phyloP scores from a whole-genome alignment of 441 rosid species.

The Arabidopsis lyrata region DNA sequence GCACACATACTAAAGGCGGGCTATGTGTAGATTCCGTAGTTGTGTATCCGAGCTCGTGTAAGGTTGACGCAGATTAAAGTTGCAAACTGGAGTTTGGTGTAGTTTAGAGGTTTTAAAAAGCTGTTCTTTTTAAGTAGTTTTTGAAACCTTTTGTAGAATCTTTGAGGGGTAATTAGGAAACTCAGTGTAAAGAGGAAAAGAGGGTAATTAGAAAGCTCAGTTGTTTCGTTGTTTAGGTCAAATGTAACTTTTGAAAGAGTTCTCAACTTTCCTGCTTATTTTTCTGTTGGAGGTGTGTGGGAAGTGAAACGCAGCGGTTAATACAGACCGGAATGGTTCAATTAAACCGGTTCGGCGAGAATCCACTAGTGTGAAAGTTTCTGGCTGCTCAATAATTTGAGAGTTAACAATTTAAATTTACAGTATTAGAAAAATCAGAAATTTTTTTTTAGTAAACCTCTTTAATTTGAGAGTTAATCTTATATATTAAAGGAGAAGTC shows the following conservation, averaged over 20 bases:
- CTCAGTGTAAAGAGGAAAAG: constrained; percentile 16
- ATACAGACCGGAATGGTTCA: not conserved
- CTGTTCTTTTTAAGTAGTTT: constrained; percentile 27
- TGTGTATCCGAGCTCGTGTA: constrained; percentile 66
- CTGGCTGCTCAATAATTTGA: too few relatives aligned
- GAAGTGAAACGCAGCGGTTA: not conserved
- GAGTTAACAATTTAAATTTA: too few relatives aligned
- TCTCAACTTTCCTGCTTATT: too few relatives aligned
- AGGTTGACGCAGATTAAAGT: constrained; percentile 56
- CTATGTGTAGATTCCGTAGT: constrained; percentile 75
- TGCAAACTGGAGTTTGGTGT: constrained; percentile 32
- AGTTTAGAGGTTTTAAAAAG: constrained; percentile 37
- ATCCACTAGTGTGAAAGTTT: not conserved
- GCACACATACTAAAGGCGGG: constrained; percentile 96
- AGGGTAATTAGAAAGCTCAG: constrained; percentile 1
- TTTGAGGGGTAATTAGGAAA: constrained; percentile 12
- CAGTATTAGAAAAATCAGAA: too few relatives aligned
- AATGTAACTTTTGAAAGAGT: too few relatives aligned
- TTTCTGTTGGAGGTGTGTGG: not conserved
- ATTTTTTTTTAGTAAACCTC: too few relatives aligned
- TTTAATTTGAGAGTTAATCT: too few relatives aligned
- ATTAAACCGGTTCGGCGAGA: not conserved
- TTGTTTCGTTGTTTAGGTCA: constrained; percentile 13
- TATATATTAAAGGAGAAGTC: too few relatives aligned
- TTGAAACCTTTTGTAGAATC: constrained; percentile 20